phyloP scores from a whole-genome alignment of 106 monocot species.

The Phalaenopsis equestris region DNA sequence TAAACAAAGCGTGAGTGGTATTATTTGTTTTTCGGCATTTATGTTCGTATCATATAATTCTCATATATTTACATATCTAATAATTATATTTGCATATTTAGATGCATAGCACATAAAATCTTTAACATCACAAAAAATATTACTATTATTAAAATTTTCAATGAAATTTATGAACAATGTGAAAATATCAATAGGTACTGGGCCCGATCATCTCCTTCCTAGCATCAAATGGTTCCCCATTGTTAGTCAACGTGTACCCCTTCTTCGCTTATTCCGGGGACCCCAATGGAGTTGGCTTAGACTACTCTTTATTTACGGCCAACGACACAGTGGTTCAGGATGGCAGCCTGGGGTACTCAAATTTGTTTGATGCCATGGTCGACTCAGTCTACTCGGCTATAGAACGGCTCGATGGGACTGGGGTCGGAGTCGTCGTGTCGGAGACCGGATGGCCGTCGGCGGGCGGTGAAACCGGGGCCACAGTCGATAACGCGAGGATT shows the following conservation, averaged over 20 bases:
- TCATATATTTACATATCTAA: too few relatives aligned
- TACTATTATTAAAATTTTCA: neutral
- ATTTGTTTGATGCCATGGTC: slow-evolving; percentile 19
- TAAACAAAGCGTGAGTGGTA: too few relatives aligned
- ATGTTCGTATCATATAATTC: too few relatives aligned
- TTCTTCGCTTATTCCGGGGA: slow-evolving; percentile 13
- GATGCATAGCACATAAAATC: too few relatives aligned
- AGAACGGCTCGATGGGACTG: neutral
- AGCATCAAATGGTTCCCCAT: neutral
- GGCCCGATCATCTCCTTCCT: slow-evolving; percentile 5
- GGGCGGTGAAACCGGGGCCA: slow-evolving; percentile 9
- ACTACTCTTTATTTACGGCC: slow-evolving; percentile 15
- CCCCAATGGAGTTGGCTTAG: neutral
- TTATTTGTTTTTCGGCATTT: too few relatives aligned
- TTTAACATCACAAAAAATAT: too few relatives aligned
- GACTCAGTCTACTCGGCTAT: slow-evolving; percentile 12
- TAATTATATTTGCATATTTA: too few relatives aligned
- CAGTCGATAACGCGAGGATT: slow-evolving; percentile 10
- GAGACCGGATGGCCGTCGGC: slow-evolving; percentile 25
- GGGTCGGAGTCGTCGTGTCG: slow-evolving; percentile 4
- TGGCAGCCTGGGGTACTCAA: slow-evolving; percentile 15
- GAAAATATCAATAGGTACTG: neutral
- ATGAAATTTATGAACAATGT: neutral
- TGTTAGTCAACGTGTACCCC: slow-evolving; percentile 19
- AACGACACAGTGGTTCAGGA: slow-evolving; percentile 12